Evolutionary conservation across 176 grass and related monocot species (phyloP), one percentile per base, ranked within the genome.

Genomic region (Poa pratensis): DNA sequence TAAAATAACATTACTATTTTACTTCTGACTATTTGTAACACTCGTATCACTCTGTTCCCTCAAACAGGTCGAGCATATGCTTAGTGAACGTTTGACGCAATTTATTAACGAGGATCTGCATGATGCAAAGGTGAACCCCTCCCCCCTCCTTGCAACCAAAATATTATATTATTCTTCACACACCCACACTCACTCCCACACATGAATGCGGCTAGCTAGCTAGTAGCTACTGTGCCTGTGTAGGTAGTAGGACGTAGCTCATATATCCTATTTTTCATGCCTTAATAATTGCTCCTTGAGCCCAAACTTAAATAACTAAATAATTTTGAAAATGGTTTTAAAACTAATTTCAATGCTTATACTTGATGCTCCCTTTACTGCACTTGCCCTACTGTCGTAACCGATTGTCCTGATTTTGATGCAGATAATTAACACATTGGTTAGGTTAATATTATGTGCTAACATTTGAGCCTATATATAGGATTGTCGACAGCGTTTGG

Each of bases 61-160:
- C 59, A 86, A 92, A 89, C 80, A 98, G 96, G 87, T 98, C 4
- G 96, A 98, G 79, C 96, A 98, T 83, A 95, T 98, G 87, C 91
- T 98, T 82, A 94, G 91, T 87, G 93, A 98, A 61, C 91, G 91
- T 64, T 64, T 98, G 17, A 83, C 72, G 13, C 96, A 98, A 78
- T 93, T 98, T 45, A 86, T 95, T 27, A 84, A 86, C 40, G 86
- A 84, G 17, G 96, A 98, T 86, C 39, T 98, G 76, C 86, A 95
- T 81, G 87, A 89, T 72, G 96, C 89, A 49, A 95, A 95, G 96
- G 96, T 94, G 68, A 75, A 26, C 66, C 30, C 35, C 35, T 28
- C 26, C 52, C 30, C 42, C 75, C 62, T 53, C 51, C 18, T 65
- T 9, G 62, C 27, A 32, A 65, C 62, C 62, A 34, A 34, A 65